These are phyloP conservation scores for Punica granatum DNA, from an alignment of 345 rosid genomes.

Conservation along the genomic window DNA sequence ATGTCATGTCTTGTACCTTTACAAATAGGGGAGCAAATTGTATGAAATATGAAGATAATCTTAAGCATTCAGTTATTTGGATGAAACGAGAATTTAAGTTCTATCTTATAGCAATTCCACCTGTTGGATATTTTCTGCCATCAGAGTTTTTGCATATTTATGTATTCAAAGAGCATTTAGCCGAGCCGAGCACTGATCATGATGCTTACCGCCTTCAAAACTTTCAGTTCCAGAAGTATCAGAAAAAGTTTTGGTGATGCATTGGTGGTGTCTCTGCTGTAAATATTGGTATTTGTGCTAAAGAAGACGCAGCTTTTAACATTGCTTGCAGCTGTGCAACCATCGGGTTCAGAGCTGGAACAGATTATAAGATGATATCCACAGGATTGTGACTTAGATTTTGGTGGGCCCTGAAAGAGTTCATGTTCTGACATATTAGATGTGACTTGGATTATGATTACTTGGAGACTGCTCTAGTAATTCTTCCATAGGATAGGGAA, in stretches of 20 bases:
- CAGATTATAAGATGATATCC: too few relatives aligned
- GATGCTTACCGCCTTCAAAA: background rate
- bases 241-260: too few relatives aligned
- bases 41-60: background rate
- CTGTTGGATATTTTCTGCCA: too few relatives aligned
- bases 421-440: background rate
- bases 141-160: too few relatives aligned
- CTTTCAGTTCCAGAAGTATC: too few relatives aligned
- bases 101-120: background rate
- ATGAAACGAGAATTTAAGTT: background rate
- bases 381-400: background rate
- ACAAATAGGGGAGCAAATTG: background rate
- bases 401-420: background rate
- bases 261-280: background rate
- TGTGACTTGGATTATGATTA: too few relatives aligned
- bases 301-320: background rate
- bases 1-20: background rate
- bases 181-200: too few relatives aligned
- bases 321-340: too few relatives aligned
- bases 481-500: slow-evolving; percentile 26
- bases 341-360: too few relatives aligned
- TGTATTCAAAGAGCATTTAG: too few relatives aligned
- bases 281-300: background rate
- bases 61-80: background rate
- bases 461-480: too few relatives aligned